Evolutionary conservation across 495 filamentous ascomycete species (phyloP), one percentile per base, ranked within the genome.

Genomic region (Annulohypoxylon moriforme): DNA sequence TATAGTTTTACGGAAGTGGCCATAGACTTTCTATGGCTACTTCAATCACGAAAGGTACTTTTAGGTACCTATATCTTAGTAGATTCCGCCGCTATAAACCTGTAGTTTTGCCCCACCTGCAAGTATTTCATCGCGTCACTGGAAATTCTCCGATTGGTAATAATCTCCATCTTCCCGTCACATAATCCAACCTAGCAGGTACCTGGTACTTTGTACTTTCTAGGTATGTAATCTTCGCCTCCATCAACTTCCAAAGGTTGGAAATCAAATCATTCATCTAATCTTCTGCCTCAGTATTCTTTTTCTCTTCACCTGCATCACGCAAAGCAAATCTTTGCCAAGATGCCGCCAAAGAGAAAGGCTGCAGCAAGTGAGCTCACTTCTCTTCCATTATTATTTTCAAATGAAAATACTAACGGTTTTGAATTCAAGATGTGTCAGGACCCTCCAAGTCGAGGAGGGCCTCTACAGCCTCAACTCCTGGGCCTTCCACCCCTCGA

Each of bases 281-380:
- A 16, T 11, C 40, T 31, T 47, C 36, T 56, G 16, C 68, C 20
- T 47, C 29, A 47, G 44, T 36, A 56, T 59, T 33, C 47, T 67
- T 40, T 27, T 46, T 44, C 25, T 46, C 49, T 44, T 49, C 52
- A 24, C 18, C 27, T 18, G 20, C 7, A 53, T 47, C 53, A 44
- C 16, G 14, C 5, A 34, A 44, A 22, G 24, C 5, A 40, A 27
- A 25, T 34, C 18, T 24, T 44, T 33, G 69, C 62, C 66, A 79
- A 70, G 60, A 94, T 94, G 92, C 89, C 91, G 49, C 83, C 86
- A 7, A 96, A 96, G 82, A 88, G 93, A 78, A 94, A 96, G 82
- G 92, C 92, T 55, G 79, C 87, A 67, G 82, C 88, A 42, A 86
- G 85, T 81, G 78, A 77, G 77, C 34, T 66, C 61, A 55, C 14